Base-by-base conservation (phyloP, 176 grass and related monocot species). In the Cenchrus americanus region DNA sequence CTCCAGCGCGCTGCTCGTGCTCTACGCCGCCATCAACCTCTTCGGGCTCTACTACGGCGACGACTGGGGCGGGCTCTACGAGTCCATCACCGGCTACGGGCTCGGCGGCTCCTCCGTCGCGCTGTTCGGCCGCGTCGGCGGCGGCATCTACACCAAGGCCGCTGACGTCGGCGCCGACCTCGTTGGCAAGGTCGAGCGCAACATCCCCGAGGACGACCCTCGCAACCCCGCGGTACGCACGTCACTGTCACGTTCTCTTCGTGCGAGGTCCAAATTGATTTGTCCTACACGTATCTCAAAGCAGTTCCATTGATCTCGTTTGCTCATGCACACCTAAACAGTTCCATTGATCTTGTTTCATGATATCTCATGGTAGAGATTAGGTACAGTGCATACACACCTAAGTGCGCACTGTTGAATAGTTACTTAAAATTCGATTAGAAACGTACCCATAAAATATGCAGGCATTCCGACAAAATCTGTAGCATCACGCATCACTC, bases 191-290 rank as follows among this genome's bases (percentile, higher is more conserved):
- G 85, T 96, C 7, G 93, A 96, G 83, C 77, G 52, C 32, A 88
- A 92, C 71, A 96, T 96, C 71, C 93, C 93, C 34, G 93, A 96
- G 87, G 90, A 96, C 72, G 93, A 96, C 46, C 93, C 93, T 3
- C 82, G 93, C 65, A 96, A 96, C 85, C 90, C 93, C 69, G 93
- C 93, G 62, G 93, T 95, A 74, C 37, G 66, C 32, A 79, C 19
- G 55, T 47, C 15, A 27, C 47, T 69, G 42, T 5, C 55, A 30
- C 71, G 75, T 54, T 75, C 53, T 70, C 15, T 37, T 65, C 64
- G 69, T 80, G 78, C 79, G 21, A 44, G 2, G 11, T 64, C 42
- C 5, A 7, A 48, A 19, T 19, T 14, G 0, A 27, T n/a, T 42
- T n/a, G 55, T 10, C 40, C 23, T 46, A 10, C 69, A 52, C 81